Percentiles rank a stretch among this genome's conserved stretches.
phyloP scores from a whole-genome alignment of 225 moss, liverwort and hornwort genomes.

The Polytrichum commune region DNA sequence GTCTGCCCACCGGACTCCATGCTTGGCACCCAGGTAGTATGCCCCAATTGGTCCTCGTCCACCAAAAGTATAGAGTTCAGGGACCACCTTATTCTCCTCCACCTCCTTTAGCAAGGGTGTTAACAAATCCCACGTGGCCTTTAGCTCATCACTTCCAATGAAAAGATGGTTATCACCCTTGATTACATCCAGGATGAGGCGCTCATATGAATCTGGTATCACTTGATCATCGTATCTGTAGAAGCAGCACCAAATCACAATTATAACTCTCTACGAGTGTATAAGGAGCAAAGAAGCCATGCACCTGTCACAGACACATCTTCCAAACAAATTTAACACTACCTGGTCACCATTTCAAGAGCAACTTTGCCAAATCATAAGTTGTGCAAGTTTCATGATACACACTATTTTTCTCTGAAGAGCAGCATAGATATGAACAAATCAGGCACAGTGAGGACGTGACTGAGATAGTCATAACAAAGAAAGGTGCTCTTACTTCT shows the following conservation, averaged over 20 bases:
- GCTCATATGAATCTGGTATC: slow-evolving; percentile 87
- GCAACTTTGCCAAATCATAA: too few species aligned
- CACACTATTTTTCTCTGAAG: too few species aligned
- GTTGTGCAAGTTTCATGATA: too few species aligned
- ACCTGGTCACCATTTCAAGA: too few species aligned
- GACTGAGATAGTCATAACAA: not conserved
- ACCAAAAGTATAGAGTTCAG: slow-evolving; percentile 89
- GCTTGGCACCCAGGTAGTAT: slow-evolving; percentile 83
- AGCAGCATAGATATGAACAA: too few species aligned
- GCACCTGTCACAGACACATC: too few species aligned
- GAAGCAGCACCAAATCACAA: too few species aligned
- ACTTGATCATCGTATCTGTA: slow-evolving; percentile 49
- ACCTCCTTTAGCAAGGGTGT: slow-evolving; percentile 78
- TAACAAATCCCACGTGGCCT: slow-evolving; percentile 75
- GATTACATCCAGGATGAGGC: slow-evolving; percentile 88
- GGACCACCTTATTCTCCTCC: slow-evolving; percentile 59
- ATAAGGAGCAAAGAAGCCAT: too few species aligned
- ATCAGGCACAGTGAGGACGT: too few species aligned
- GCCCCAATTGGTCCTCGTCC: slow-evolving; percentile 89
- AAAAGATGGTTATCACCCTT: slow-evolving; percentile 82
- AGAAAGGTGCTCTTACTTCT: slow-evolving; percentile 47
- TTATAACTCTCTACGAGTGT: not conserved
- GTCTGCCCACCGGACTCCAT: slow-evolving; percentile 77
- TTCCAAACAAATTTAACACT: too few species aligned
- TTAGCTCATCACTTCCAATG: slow-evolving; percentile 82